These are phyloP conservation scores for Luvunga scandens DNA, from an alignment of 345 rosid species.

Conservation along the genomic window DNA sequence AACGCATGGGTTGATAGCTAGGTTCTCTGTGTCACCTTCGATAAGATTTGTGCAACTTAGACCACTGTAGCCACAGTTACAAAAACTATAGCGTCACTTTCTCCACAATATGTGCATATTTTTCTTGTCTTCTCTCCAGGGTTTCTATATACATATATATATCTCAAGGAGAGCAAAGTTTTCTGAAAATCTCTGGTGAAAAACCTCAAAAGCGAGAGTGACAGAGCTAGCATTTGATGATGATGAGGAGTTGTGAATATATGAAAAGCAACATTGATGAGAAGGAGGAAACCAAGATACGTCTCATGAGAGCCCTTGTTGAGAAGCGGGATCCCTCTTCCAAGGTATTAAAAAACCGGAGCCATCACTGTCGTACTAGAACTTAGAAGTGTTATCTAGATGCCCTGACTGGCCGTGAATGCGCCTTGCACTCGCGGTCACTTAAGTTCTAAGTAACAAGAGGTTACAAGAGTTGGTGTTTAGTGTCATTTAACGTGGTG, in stretches of 20 bases:
- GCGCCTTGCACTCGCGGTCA: no score
- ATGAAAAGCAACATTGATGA: slow-evolving; percentile 3
- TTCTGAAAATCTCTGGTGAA: background rate
- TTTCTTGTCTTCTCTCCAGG: background rate
- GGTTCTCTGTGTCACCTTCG: background rate
- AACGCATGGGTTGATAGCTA: background rate
- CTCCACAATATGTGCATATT: no score
- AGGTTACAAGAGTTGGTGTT: no score
- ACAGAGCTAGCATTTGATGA: background rate
- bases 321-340: slow-evolving; percentile 38
- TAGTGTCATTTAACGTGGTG: background rate
- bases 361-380: no score
- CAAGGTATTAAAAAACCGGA: slow-evolving; percentile 16
- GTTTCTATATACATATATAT: no score
- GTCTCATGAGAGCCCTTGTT: slow-evolving; percentile 30
- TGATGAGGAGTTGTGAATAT: background rate
- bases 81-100: background rate
- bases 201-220: no score
- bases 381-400: no score
- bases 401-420: no score
- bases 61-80: no score
- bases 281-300: slow-evolving; percentile 19
- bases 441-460: no score
- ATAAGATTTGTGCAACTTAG: no score
- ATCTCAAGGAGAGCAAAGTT: background rate